A percentile compares a stretch with the other conserved stretches of the same genome.
phyloP scores from a whole-genome alignment of 148 eudicot genomes.

The Limonium bicolor region DNA sequence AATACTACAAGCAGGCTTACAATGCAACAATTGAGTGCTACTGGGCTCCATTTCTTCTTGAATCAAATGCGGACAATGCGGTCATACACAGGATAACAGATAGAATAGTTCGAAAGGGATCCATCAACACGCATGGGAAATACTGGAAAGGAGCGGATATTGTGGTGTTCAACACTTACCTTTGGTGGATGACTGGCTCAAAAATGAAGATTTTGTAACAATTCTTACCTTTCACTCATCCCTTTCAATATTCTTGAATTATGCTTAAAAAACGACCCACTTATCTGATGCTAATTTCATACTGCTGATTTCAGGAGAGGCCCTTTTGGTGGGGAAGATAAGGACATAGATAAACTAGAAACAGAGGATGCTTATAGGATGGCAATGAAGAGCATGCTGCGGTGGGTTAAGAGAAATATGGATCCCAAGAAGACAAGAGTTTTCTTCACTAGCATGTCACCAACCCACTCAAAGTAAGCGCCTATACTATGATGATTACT shows the following conservation, averaged over 20 bases:
- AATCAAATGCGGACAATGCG: slow-evolving; percentile 82
- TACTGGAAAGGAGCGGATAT: slow-evolving; percentile 93
- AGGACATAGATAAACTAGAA: slow-evolving; percentile 2
- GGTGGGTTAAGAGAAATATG: slow-evolving; percentile 5
- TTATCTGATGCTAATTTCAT: too few relatives aligned
- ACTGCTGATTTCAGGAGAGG: slow-evolving; percentile 3
- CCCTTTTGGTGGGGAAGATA: slow-evolving; percentile 3
- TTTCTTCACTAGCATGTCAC: slow-evolving; percentile 14
- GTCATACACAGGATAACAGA: slow-evolving; percentile 51
- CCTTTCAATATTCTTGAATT: background rate
- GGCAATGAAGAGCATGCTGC: slow-evolving; percentile 6
- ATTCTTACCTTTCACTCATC: background rate
- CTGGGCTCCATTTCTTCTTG: slow-evolving; percentile 96
- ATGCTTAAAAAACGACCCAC: too few relatives aligned
- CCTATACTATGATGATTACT: background rate
- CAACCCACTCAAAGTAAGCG: slow-evolving; percentile 76
- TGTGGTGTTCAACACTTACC: slow-evolving; percentile 81
- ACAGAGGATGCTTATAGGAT: slow-evolving; percentile 5
- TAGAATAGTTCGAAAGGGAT: slow-evolving; percentile 69
- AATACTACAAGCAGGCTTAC: slow-evolving; percentile 47
- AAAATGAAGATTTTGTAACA: slow-evolving; percentile 67
- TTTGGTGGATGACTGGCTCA: slow-evolving; percentile 97
- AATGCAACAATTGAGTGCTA: slow-evolving; percentile 90
- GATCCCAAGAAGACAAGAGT: slow-evolving; percentile 2
- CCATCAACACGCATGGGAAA: slow-evolving; percentile 69